Base-by-base conservation (phyloP, 2,329 filamentous ascomycete species). In the Cercospora citrullina region DNA sequence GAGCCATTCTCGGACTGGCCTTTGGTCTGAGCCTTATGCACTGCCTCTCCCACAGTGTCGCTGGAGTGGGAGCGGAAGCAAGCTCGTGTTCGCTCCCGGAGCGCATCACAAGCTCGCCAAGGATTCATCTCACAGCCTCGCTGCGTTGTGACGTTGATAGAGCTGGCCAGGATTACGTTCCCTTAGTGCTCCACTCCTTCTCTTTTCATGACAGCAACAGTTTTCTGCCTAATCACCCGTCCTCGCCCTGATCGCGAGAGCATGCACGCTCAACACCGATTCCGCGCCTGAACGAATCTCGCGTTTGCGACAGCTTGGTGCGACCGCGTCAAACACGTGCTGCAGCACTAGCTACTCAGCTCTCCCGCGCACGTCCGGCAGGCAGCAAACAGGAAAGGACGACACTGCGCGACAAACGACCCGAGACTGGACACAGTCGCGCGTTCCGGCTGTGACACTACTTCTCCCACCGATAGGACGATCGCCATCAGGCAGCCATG, bases 401-500 rank as follows among this genome's bases (percentile, higher is more conserved):
- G 39, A 57, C 30, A 53, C 33, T 39, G 45, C 53, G 42, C 53
- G 51, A 60, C 53, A 31, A 18, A n/a, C 21, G 53, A 58, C 14
- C 55, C 12, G 55, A 9, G 21, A 60, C 39, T 28, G 33, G 42
- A 42, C 36, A 42, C 36, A 42, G 36, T 42, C 36, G 36, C 36
- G 36, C 36, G n/a, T 42, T 42, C 36, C 1, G 36, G 36, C 36
- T 8, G 36, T 42, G 36, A n/a, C 36, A 42, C 36, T 8, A 42
- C 36, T 42, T 42, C 16, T n/a, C n/a, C 33, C 6, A 33, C 33
- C 33, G 62, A 58, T 26, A 12, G 30, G 31, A 57, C 53, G n/a
- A 26, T n/a, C 18, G 31, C 28, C 30, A 18, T 18, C 26, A 60
- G 26, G n/a, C 16, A 60, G 42, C 57, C 26, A 86, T 86, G 85